phyloP scores from a whole-genome alignment of 306 rosid species.

The Trifolium fragiferum region DNA sequence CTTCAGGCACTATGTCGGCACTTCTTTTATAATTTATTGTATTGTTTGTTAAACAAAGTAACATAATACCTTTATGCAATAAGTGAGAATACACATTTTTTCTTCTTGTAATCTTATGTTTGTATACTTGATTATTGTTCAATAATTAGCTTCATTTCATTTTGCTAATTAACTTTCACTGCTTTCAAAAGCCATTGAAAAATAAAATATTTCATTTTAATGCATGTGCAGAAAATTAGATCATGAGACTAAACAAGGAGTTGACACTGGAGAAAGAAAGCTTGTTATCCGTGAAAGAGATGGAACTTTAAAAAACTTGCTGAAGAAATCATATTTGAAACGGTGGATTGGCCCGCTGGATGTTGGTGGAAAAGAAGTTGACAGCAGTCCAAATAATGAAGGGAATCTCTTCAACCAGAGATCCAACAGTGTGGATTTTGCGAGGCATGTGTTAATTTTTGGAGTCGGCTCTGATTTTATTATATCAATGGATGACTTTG shows the following conservation, averaged over 20 bases:
- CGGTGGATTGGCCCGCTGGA: conserved; percentile 79
- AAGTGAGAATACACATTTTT: conserved; percentile 16
- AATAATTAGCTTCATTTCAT: conserved; percentile 11
- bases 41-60: conserved; percentile 20
- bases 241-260: conserved; percentile 51
- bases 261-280: conserved; percentile 54
- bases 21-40: conserved; percentile 26
- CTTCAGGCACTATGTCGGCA: neutral
- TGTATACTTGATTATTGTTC: conserved; percentile 33
- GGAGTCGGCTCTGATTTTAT: conserved; percentile 39
- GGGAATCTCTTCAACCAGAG: conserved; percentile 50
- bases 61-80: conserved; percentile 15
- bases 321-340: conserved; percentile 81
- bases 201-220: conserved; percentile 18
- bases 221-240: conserved; percentile 63
- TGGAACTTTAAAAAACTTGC: conserved; percentile 73
- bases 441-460: conserved; percentile 64
- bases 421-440: conserved; percentile 79
- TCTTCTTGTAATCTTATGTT: conserved; percentile 31
- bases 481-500: conserved; percentile 38
- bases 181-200: conserved; percentile 28
- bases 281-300: conserved; percentile 59
- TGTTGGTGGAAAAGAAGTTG: conserved; percentile 59
- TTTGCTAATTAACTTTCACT: conserved; percentile 38
- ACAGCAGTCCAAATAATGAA: conserved; percentile 49